Evolutionary conservation across 106 monocot species (phyloP), one percentile per base, ranked within the genome.

Genomic region (Apostasia ramifera): DNA sequence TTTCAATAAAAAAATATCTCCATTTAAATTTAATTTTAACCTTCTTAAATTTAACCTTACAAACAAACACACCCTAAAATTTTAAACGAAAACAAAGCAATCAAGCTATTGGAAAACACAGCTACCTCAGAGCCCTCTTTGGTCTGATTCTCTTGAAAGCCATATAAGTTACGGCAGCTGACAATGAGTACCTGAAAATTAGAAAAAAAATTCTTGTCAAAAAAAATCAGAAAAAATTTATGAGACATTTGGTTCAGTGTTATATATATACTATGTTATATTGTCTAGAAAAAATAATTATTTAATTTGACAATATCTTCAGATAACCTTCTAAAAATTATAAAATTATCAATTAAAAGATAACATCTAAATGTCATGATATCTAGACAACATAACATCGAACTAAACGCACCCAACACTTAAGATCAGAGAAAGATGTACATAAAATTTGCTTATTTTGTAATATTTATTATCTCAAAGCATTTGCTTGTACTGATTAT

Each of bases 131-230:
- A n/a, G 69, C 53, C 66, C 81, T 91, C 63, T 76, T 91, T 69
- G 81, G 77, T 46, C 66, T 88, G 53, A 95, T 82, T 74, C 85
- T 79, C 81, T 80, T 86, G 40, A 80, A 46, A 50, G 94, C 94
- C 94, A 95, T 88, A 52, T 65, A 95, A 47, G 85, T 91, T 45
- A 91, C 94, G 57, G 91, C 91, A 64, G 83, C 85, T 55, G 94
- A 94, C 1, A 91, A 79, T 45, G 94, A 76, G 74, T 94, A 94
- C 94, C 94, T 91, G 68, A 69, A 73, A 50, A 43, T 60, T 2
- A 54, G 26, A 45, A 51, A 62, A 66, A 59, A 13, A 26, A 26
- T 26, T 26, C 26, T 26, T 26, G 26, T 26, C 8, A 57, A 54
- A 44, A 44, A 1, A 52, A 43, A 59, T 11, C 3, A 56, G 8